Base-by-base conservation (phyloP, 768 basidiomycete genomes). In the Phlebiopsis flavidoalba region DNA sequence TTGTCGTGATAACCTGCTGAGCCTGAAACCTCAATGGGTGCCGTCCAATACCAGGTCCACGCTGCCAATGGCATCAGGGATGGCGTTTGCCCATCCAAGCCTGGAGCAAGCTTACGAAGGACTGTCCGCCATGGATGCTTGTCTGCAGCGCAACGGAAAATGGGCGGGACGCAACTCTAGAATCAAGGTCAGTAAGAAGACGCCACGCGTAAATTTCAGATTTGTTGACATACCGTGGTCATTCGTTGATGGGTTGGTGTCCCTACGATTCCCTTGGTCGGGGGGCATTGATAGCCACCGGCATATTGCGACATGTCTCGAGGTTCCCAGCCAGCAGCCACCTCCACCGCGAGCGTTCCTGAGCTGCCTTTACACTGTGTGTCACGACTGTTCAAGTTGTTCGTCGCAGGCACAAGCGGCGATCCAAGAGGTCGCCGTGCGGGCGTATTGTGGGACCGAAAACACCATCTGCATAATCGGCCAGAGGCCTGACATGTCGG, bases 1-100 rank as follows among this genome's bases (percentile, higher is more conserved):
- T 63, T 59, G 58, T 63, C 62, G 48, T 63, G 62, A 24, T 63
- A 63, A 19, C 62, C 62, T n/a, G n/a, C n/a, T 5, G 31, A 17
- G 14, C 62, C 62, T 58, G 51, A 46, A 59, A 63, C 1, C 19
- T 26, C 10, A 59, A 12, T 15, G 17, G 7, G 58, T 51, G 11
- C 62, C 62, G 37, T 55, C 48, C 33, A 59, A 33, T 14, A 35
- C 35, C 2, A 63, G 17, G 36, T 59, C 35, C 22, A 59, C 62
- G 19, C 33, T 50, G n/a, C 58, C 58, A 22, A 51, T 36, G 33
- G 62, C 62, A 33, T 59, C 62, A 10, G 62, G 62, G 7, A 63
- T 43, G 49, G 62, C 62, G 31, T 63, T 63, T n/a, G 58, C 43
- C 62, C 62, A 63, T 12, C 62, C 62, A 31, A 63, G 31, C 31